Evolutionary conservation across 768 basidiomycete genomes (phyloP).

Genomic region (Mrakia blollopis): DNA sequence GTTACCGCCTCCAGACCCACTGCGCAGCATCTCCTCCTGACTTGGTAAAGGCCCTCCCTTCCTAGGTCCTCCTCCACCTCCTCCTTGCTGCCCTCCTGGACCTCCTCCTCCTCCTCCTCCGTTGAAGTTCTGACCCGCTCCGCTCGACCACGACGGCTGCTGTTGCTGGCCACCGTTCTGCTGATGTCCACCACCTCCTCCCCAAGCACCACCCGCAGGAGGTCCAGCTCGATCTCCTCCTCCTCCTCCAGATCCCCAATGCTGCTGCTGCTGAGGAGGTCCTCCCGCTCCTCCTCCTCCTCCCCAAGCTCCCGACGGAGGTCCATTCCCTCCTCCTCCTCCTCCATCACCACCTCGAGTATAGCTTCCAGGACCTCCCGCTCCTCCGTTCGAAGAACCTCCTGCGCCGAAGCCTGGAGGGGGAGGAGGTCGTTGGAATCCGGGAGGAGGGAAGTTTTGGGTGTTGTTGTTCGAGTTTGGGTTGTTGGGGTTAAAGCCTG

Average conservation of each 20-base stretch:
- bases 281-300: neutral
- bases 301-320: neutral
- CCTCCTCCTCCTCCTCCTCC: neutral
- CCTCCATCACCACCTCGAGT: neutral
- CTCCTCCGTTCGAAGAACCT: neutral
- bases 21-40: conserved; percentile 6
- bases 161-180: neutral
- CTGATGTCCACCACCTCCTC: neutral
- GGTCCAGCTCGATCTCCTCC: conserved; percentile 5
- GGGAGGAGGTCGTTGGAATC: conserved; percentile 9
- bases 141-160: conserved; percentile 11
- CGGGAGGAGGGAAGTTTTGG: conserved; percentile 6
- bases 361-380: neutral
- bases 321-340: neutral
- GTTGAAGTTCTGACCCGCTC: neutral
- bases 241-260: conserved; percentile 9
- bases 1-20: neutral
- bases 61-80: conserved; percentile 1
- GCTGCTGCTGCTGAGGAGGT: conserved; percentile 18
- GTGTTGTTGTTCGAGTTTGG: neutral
- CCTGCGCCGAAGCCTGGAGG: neutral
- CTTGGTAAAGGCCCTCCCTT: neutral
- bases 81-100: neutral
- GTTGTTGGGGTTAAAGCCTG: neutral
- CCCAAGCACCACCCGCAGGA: neutral